phyloP scores from a whole-genome alignment of 2,329 filamentous ascomycete species.

The Arthroderma sp. region DNA sequence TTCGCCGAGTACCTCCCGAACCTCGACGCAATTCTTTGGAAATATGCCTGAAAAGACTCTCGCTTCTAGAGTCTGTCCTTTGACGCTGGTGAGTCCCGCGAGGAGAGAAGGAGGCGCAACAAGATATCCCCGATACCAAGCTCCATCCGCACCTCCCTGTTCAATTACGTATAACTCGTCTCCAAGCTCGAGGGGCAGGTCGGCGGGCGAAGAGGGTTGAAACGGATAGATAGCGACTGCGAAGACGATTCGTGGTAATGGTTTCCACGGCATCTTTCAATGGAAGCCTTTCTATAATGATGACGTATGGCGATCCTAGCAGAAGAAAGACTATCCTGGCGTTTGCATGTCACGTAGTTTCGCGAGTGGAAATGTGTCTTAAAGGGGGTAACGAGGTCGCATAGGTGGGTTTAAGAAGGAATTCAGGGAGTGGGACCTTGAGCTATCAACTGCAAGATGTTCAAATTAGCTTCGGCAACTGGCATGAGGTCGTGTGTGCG shows the following conservation, averaged over 20 bases:
- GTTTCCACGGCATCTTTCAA: slow-evolving; percentile 79
- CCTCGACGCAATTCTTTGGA: slow-evolving; percentile 83
- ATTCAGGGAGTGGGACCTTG: too few species aligned
- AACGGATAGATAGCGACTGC: slow-evolving; percentile 95
- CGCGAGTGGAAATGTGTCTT: too few species aligned
- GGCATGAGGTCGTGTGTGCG: too few species aligned
- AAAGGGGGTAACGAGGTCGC: too few species aligned
- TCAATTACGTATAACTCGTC: slow-evolving; percentile 99
- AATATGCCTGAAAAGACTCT: slow-evolving; percentile 98
- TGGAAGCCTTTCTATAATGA: not conserved
- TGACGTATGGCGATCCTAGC: not conserved
- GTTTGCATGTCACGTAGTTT: too few species aligned
- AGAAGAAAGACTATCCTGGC: too few species aligned
- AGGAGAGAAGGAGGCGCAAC: slow-evolving; percentile 87
- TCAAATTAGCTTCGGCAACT: too few species aligned
- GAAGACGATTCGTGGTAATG: slow-evolving; percentile 92
- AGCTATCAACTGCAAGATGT: too few species aligned
- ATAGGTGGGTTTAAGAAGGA: too few species aligned
- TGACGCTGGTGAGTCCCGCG: slow-evolving; percentile 77
- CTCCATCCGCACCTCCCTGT: slow-evolving; percentile 69
- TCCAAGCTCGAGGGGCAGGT: slow-evolving; percentile 91
- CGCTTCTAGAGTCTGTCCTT: slow-evolving; percentile 86
- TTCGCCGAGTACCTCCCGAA: slow-evolving; percentile 81
- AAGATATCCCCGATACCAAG: slow-evolving; percentile 92
- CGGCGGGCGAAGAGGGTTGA: slow-evolving; percentile 68